Conservation (phyloP, 228 moss, liverwort and hornwort genomes). For the Sphagnum magellanicum region DNA sequence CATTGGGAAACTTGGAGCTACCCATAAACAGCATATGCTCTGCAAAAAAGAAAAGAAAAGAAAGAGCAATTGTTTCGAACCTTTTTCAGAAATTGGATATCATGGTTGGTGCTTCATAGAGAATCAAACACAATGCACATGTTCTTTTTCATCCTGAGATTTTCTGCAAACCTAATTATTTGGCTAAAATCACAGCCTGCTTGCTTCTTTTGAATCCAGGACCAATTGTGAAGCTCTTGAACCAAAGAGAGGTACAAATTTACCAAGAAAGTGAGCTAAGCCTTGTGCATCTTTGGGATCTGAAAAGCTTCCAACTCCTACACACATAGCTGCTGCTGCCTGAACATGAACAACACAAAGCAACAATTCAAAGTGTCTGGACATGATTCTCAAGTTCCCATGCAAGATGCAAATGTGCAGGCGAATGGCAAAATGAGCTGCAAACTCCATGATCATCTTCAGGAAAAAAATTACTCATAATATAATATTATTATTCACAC, state of each 20-base stretch:
- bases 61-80: background rate
- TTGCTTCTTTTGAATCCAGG: too few species aligned
- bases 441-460: background rate
- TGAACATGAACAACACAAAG: constrained; percentile 11
- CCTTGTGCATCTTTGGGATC: constrained; percentile 74
- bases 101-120: too few species aligned
- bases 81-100: too few species aligned
- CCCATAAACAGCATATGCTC: constrained; percentile 96
- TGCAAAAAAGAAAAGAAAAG: constrained; percentile 11
- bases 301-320: constrained; percentile 79
- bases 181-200: too few species aligned
- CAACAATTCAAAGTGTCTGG: background rate
- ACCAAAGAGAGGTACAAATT: constrained; percentile 1
- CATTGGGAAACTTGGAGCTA: constrained; percentile 73
- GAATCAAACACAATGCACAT: too few species aligned
- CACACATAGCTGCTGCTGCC: constrained; percentile 93
- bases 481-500: background rate
- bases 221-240: too few species aligned
- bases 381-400: background rate
- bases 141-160: too few species aligned
- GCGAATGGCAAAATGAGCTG: background rate
- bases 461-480: background rate
- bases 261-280: constrained; percentile 88
- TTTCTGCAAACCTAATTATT: too few species aligned
- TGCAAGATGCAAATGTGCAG: background rate